Base-by-base conservation (phyloP, 768 basidiomycete species). In the Podaxis sp. region DNA sequence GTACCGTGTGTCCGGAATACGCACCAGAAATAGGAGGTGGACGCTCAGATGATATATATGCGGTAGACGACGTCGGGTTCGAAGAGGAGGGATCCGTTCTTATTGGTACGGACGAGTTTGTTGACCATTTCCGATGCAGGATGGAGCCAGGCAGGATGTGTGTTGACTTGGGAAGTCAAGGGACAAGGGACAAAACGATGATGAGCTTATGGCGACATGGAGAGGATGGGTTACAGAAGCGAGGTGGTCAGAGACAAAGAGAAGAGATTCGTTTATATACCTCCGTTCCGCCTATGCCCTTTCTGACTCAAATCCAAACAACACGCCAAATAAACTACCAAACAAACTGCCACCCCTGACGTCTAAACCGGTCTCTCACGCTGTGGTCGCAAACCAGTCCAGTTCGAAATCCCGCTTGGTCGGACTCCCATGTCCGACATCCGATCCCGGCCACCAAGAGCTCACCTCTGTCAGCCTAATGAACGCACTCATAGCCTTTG, bases 41-140 rank as follows among this genome's bases (percentile, higher is more conserved):
- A 64, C 54, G 64, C 66, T 74, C 64, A 75, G 59, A 72, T 83
- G 73, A 77, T 77, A 79, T 87, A 85, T 93, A 93, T 93, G 76
- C 91, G 91, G 77, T 91, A 86, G 76, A 91, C 90, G 76, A 91
- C 88, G 80, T 89, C 87, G 65, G 91, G 91, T 80, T 91, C 90
- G 76, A 93, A 93, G 72, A 91, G 85, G 64, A 91, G 84, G 77
- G 89, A 88, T 81, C 91, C 90, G 89, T 91, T 88, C 82, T 87
- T 89, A 73, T 88, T 87, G 76, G 81, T 87, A 69, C 88, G 89
- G 73, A 86, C 80, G 74, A 87, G 86, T 86, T 87, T 90, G 80
- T 91, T 87, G 82, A 91, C 88, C 91, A 93, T 93, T 82, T 76
- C 78, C 76, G 78, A 71, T 73, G 68, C 56, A 66, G 70, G 69